phyloP scores from a whole-genome alignment of 1,284 basidiomycete genomes.

The Ceratobasidium sp. region DNA sequence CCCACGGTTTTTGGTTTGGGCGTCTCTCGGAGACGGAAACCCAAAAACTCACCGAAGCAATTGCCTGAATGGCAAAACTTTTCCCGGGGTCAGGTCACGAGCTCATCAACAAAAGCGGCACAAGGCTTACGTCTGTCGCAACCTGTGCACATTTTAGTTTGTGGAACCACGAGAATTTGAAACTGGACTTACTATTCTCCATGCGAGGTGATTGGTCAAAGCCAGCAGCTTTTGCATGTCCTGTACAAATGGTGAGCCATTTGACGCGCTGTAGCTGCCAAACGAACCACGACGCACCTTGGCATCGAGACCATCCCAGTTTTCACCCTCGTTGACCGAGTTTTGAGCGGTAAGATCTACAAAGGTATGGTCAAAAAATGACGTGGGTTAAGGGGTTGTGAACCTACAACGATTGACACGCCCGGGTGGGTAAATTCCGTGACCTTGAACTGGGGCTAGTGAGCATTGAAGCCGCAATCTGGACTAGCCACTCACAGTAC shows the following conservation, averaged over 20 bases:
- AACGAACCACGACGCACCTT: not conserved
- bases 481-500: not conserved
- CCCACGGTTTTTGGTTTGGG: not conserved
- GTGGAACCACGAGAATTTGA: not conserved
- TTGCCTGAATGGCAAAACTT: constrained; percentile 10
- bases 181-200: not conserved
- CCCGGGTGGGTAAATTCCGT: not conserved
- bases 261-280: not conserved
- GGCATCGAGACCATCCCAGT: not conserved
- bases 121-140: constrained; percentile 1
- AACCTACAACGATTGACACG: not conserved
- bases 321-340: not conserved
- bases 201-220: not conserved
- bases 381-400: too few relatives aligned
- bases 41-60: not conserved
- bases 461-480: not conserved
- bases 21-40: not conserved
- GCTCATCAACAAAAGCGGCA: too few relatives aligned
- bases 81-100: not conserved
- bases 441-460: not conserved
- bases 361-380: not conserved
- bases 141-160: not conserved
- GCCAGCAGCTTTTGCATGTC: not conserved
- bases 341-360: constrained; percentile 6
- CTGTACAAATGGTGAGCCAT: not conserved